These are phyloP conservation scores for Heterobasidion parviporum DNA, from an alignment of 1,284 basidiomycete genomes.

Conservation along the genomic window DNA sequence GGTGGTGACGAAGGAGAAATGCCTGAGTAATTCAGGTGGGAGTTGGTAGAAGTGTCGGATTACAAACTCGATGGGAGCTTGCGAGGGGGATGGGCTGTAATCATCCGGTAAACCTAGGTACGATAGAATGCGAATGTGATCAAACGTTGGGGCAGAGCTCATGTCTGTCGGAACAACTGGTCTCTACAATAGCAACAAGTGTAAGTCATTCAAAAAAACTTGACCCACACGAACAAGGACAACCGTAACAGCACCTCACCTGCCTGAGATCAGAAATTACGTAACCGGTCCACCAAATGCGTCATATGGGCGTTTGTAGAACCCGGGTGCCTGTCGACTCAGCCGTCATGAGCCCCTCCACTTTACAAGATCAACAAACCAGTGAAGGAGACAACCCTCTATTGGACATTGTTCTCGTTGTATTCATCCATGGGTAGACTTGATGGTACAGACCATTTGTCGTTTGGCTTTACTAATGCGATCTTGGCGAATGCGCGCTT, in stretches of 20 bases:
- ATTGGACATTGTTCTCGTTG: constrained; percentile 7
- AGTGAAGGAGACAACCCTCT: neutral
- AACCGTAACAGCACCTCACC: no score
- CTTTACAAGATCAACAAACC: no score
- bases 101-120: constrained; percentile 55
- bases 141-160: neutral
- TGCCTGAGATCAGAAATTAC: no score
- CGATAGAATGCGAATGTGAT: constrained; percentile 29
- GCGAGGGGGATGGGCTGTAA: constrained; percentile 51
- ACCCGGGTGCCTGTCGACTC: no score
- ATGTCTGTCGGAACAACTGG: neutral
- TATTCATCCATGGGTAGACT: constrained; percentile 10
- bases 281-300: no score
- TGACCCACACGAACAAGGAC: no score
- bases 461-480: neutral
- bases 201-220: no score
- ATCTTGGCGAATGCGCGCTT: neutral
- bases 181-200: no score
- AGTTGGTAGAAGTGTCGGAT: constrained; percentile 47
- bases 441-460: neutral
- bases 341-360: no score
- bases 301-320: no score
- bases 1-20: constrained; percentile 55
- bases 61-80: constrained; percentile 57
- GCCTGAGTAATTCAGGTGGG: constrained; percentile 53